phyloP scores from a whole-genome alignment of 164 flowering plant species.

The Cinnamomum chago region DNA sequence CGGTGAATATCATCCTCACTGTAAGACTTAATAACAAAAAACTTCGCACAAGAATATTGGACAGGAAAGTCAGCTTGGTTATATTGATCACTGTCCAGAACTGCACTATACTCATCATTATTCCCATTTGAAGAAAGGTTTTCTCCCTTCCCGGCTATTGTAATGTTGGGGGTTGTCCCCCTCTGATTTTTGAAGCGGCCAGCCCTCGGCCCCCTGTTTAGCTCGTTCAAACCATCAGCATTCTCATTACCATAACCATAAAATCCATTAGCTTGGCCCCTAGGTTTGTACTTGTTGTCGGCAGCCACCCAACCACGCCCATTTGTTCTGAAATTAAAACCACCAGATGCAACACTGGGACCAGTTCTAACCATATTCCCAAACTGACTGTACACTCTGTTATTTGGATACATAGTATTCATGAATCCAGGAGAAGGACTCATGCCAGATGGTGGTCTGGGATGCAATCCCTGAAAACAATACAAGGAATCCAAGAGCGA shows the following conservation, averaged over 20 bases:
- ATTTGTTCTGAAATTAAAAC: slow-evolving; percentile 28
- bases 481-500: background rate
- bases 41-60: slow-evolving; percentile 66
- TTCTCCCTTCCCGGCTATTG: slow-evolving; percentile 56
- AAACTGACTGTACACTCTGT: slow-evolving; percentile 39
- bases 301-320: slow-evolving; percentile 54
- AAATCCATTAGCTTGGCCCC: slow-evolving; percentile 54
- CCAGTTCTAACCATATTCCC: slow-evolving; percentile 31
- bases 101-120: slow-evolving; percentile 23
- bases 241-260: slow-evolving; percentile 52
- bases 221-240: slow-evolving; percentile 76
- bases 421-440: slow-evolving; percentile 28
- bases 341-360: slow-evolving; percentile 31
- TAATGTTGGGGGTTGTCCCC: slow-evolving; percentile 26
- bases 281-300: slow-evolving; percentile 61
- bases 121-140: slow-evolving; percentile 21
- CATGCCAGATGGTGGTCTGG: slow-evolving; percentile 24
- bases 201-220: slow-evolving; percentile 80
- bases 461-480: slow-evolving; percentile 20
- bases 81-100: slow-evolving; percentile 53
- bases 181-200: slow-evolving; percentile 56
- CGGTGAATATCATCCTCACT: slow-evolving; percentile 96
- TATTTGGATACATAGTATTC: slow-evolving; percentile 41
- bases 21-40: slow-evolving; percentile 81
- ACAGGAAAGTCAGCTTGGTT: slow-evolving; percentile 62